Base-by-base conservation (phyloP, 1,284 basidiomycete species). In the Heterobasidion parviporum region DNA sequence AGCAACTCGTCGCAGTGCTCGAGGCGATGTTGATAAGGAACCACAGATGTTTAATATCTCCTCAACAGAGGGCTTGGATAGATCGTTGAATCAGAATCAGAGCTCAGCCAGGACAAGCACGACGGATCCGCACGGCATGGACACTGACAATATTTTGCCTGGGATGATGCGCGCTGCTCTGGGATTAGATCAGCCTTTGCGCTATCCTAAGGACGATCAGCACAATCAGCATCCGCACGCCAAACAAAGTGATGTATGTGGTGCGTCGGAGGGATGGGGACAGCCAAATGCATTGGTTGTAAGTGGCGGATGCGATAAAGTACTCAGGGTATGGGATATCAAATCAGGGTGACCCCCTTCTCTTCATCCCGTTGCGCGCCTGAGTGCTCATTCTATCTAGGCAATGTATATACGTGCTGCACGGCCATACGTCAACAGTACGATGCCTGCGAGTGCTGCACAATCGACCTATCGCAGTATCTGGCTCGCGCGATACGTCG, bases 271-370 rank as follows among this genome's bases (percentile, higher is more conserved):
- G 32, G 86, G 87, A 1, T 89, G 82, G 79, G 85, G 85, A 1
- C 80, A 83, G 61, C 69, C 73, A 16, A 77, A 78, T 44, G 77
- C 91, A 5, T 73, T 96, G 1, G 84, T 96, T 7, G 86, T 98
- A n/a, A 92, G 87, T 57, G 94, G 92, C 1, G 94, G 93, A 6
- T 97, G 94, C 64, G 95, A 98, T 67, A 87, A 94, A 64, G 82
- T 84, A 53, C 76, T 98, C 15, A 79, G 89, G 38, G 92, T 98
- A 0, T 99, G 96, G 96, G 93, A 98, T 66, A 79, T 92, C 34
- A 77, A 80, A 52, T 87, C 89, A 6, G 94, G 92, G 87, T 92
- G 79, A 74, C 6, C 57, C 54, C 47, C 45, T 57, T 38, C 8
- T 43, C 8, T 54, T 32, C 38, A 44, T 51, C 32, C 36, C 38